Conservation (phyloP, 257 asterid genomes). For the Catharanthus roseus region DNA sequence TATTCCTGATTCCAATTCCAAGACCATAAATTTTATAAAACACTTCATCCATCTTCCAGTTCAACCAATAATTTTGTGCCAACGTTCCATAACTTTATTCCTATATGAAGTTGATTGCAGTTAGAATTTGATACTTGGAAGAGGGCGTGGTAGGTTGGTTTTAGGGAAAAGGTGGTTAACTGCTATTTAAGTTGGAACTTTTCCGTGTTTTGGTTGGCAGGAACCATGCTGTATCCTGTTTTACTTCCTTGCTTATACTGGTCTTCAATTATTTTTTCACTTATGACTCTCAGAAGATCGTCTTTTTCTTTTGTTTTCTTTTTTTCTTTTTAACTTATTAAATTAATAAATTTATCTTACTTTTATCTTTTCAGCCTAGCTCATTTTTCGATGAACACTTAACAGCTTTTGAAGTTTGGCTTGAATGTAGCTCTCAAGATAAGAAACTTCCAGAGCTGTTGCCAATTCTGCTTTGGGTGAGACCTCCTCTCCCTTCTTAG, state of each 20-base stretch:
- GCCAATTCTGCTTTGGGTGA: slow-evolving; percentile 96
- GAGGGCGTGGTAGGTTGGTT: not conserved
- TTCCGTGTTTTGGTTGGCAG: not conserved
- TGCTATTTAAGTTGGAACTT: not conserved
- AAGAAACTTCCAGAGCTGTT: slow-evolving; percentile 94
- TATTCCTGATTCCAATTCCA: not conserved
- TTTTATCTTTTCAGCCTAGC: slow-evolving; percentile 60
- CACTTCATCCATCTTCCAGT: not conserved
- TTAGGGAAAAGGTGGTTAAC: not conserved
- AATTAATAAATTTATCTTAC: too few species aligned
- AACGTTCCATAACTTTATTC: not conserved
- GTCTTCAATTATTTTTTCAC: too few species aligned
- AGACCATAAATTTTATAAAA: too few species aligned
- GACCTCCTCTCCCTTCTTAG: slow-evolving; percentile 7
- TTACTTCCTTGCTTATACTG: too few species aligned
- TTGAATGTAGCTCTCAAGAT: slow-evolving; percentile 89
- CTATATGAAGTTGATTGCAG: not conserved
- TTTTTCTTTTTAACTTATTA: not conserved
- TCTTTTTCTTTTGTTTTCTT: not conserved
- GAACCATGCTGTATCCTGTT: too few species aligned
- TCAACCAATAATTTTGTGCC: not conserved
- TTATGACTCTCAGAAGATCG: not conserved
- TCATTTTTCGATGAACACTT: slow-evolving; percentile 69
- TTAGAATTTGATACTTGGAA: not conserved
- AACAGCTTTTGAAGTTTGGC: slow-evolving; percentile 99